These are phyloP conservation scores for Zymoseptoria pseudotritici DNA, from an alignment of 2,329 filamentous ascomycete genomes.

Conservation along the genomic window DNA sequence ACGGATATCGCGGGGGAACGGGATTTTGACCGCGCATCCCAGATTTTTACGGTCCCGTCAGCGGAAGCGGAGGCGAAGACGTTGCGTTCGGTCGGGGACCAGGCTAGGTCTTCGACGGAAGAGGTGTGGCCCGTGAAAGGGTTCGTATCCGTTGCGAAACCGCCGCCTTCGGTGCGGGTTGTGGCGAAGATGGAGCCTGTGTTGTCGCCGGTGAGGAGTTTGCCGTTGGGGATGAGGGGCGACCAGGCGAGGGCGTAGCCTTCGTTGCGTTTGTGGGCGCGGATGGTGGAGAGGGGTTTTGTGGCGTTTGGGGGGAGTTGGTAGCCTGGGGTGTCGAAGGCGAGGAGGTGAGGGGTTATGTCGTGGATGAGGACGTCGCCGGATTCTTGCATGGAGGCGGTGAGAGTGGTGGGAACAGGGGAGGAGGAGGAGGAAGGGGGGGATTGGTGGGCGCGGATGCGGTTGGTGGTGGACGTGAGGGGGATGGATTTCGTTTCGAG, in stretches of 20 bases:
- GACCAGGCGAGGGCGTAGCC: conserved; percentile 99
- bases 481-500: conserved; percentile 89
- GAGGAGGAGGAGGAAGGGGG: conserved; percentile 59
- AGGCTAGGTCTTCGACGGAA: conserved; percentile 91
- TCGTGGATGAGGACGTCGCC: conserved; percentile 87
- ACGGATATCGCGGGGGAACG: conserved; percentile 82
- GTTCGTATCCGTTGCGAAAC: conserved; percentile 78
- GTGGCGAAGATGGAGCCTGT: conserved; percentile 84
- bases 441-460: conserved; percentile 79
- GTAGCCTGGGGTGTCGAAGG: conserved; percentile 84
- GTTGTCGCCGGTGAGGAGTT: conserved; percentile 86
- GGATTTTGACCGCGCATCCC: conserved; percentile 89
- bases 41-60: conserved; percentile 91
- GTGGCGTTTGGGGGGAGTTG: conserved; percentile 74
- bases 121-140: conserved; percentile 76
- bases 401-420: conserved; percentile 70
- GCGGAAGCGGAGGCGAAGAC: conserved; percentile 92
- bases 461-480: conserved; percentile 80
- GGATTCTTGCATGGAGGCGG: conserved; percentile 88
- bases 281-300: conserved; percentile 79
- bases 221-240: conserved; percentile 67
- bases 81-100: conserved; percentile 86
- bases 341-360: conserved; percentile 77
- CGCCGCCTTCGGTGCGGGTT: conserved; percentile 76
- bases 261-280: conserved; percentile 78